phyloP scores from a whole-genome alignment of 139 green algal genomes.

The Penium margaritaceum region DNA sequence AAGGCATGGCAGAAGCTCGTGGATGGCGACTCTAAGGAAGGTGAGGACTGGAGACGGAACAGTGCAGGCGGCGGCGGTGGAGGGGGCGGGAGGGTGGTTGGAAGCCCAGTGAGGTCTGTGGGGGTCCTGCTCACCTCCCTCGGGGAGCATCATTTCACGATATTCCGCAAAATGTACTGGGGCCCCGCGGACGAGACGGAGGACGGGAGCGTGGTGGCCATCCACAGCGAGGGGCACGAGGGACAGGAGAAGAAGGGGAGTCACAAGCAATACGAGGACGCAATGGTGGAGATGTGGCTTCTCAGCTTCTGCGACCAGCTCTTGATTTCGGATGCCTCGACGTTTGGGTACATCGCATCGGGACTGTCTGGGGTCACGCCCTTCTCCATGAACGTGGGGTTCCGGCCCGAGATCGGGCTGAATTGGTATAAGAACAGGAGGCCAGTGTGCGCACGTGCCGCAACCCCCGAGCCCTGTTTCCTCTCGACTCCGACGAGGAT shows the following conservation, averaged over 20 bases:
- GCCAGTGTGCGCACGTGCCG: constrained; percentile 11
- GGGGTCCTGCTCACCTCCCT: constrained; percentile 17
- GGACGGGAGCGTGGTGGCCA: constrained; percentile 10
- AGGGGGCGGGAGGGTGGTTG: too few relatives aligned
- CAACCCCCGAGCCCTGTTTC: constrained; percentile 24
- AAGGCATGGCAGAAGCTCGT: too few relatives aligned
- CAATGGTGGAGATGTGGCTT: constrained; percentile 1
- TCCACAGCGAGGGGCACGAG: constrained; percentile 13
- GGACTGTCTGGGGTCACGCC: constrained; percentile 4
- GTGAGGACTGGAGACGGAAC: too few relatives aligned
- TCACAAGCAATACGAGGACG: constrained; percentile 1
- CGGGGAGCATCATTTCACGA: neutral
- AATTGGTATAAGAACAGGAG: constrained; percentile 13
- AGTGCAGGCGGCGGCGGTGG: too few relatives aligned
- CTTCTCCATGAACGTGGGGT: constrained; percentile 6
- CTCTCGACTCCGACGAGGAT: constrained; percentile 10
- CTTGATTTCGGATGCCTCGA: constrained; percentile 20
- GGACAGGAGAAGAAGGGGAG: neutral
- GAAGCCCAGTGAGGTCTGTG: too few relatives aligned
- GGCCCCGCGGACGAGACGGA: neutral
- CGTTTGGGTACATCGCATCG: constrained; percentile 30
- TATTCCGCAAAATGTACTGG: too few relatives aligned
- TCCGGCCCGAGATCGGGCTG: neutral
- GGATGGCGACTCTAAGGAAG: too few relatives aligned
- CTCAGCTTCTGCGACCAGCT: constrained; percentile 26